Percentiles rank a stretch among this genome's conserved stretches.
Evolutionary conservation across 495 filamentous ascomycete species (phyloP).

Genomic region (Corynascus novoguineensis): DNA sequence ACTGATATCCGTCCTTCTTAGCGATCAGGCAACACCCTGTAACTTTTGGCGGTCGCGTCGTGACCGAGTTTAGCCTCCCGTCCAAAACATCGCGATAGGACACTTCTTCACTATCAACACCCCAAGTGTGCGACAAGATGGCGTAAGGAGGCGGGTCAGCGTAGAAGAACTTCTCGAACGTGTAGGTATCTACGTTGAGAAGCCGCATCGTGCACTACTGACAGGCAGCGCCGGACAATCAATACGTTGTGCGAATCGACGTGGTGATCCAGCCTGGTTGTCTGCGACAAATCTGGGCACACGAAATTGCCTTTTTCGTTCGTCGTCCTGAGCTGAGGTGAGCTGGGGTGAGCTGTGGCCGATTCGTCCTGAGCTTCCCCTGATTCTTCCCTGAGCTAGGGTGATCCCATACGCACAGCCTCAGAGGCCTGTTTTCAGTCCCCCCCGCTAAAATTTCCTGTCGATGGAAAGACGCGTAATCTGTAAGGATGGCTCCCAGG

Average conservation of each 20-base stretch:
- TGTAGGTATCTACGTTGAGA: constrained; percentile 6
- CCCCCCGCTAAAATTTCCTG: no score
- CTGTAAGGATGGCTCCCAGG: no score
- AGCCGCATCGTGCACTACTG: constrained; percentile 3
- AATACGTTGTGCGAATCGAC: background rate
- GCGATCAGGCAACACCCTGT: background rate
- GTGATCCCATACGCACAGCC: no score
- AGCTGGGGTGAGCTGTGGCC: no score
- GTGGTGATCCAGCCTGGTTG: no score
- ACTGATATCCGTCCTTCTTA: constrained; percentile 7
- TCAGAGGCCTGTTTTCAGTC: no score
- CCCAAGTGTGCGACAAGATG: constrained; percentile 22
- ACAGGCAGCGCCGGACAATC: background rate
- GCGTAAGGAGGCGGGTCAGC: constrained; percentile 8
- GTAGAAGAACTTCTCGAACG: constrained; percentile 12
- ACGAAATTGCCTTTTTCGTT: no score
- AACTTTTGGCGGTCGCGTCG: constrained; percentile 3
- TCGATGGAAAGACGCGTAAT: no score
- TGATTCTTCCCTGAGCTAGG: no score
- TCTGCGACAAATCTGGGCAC: no score
- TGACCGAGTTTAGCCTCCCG: background rate
- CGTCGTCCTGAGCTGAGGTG: no score
- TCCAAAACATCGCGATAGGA: constrained; percentile 9
- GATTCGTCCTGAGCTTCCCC: no score
- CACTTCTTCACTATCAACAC: constrained; percentile 18